A percentile compares a stretch with the other conserved stretches of the same genome.
These are phyloP conservation scores for Loxodes magnus DNA, from an alignment of 73 alveolate species.

Conservation along the genomic window DNA sequence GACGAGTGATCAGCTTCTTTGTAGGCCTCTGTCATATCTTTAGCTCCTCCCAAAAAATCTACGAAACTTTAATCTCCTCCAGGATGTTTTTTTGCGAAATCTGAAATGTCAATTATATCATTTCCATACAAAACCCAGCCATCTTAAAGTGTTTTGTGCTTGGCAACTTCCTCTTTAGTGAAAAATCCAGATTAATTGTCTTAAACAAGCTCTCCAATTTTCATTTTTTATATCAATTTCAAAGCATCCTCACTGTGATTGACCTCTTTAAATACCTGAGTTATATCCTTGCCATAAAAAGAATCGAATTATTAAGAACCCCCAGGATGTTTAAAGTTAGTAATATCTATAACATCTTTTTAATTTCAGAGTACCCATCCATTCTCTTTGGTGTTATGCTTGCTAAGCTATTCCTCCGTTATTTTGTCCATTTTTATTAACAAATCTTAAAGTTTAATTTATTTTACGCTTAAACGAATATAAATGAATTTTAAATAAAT, in stretches of 20 bases:
- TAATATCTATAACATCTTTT: conserved; percentile 25
- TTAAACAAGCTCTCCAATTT: neutral
- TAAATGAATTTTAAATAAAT: no score
- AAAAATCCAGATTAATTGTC: no score
- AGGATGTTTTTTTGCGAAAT: conserved; percentile 46
- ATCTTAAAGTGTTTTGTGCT: conserved; percentile 3
- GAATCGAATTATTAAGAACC: neutral
- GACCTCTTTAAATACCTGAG: neutral
- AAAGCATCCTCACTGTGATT: conserved; percentile 2
- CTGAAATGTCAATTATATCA: conserved; percentile 29
- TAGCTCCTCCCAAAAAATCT: conserved; percentile 13
- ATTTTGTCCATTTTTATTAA: no score
- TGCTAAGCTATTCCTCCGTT: no score
- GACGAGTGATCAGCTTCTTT: conserved; percentile 6
- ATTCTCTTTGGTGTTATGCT: neutral
- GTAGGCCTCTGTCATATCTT: conserved; percentile 3
- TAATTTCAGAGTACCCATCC: conserved; percentile 8
- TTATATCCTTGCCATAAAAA: conserved; percentile 10
- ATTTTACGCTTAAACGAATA: no score
- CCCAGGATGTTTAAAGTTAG: conserved; percentile 51
- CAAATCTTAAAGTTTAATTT: no score
- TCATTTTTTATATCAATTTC: neutral
- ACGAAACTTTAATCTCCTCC: conserved; percentile 16
- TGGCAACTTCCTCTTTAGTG: no score
- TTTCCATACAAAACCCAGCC: conserved; percentile 10